Evolutionary conservation across 371 early-diverging fungal species (phyloP).

Genomic region (Apophysomyces variabilis): DNA sequence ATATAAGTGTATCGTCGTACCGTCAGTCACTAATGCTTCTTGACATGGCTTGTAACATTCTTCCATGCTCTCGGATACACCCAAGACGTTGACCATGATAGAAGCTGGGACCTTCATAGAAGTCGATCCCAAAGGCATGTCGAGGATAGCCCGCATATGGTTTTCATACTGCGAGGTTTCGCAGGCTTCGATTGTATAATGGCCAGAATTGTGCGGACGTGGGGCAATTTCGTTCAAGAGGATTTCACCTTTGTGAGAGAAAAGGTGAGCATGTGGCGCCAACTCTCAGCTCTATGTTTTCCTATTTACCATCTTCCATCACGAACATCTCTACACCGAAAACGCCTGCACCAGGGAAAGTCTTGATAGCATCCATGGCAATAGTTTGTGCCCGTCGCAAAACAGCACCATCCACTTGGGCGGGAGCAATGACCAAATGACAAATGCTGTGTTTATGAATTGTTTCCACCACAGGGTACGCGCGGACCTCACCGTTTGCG

Average conservation of each 20-base stretch:
- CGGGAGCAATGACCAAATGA: constrained; percentile 94
- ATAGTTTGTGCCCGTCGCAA: constrained; percentile 72
- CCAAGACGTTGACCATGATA: constrained; percentile 95
- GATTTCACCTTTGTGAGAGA: constrained; percentile 55
- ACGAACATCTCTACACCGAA: constrained; percentile 98
- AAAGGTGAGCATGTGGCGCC: too few species aligned
- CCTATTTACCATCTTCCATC: constrained; percentile 72
- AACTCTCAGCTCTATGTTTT: background rate
- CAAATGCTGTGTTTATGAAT: constrained; percentile 95
- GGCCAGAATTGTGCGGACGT: constrained; percentile 98
- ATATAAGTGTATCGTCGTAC: constrained; percentile 92
- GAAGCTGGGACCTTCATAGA: constrained; percentile 88
- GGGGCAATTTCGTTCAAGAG: constrained; percentile 97
- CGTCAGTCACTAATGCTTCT: constrained; percentile 73
- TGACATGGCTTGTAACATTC: constrained; percentile 71
- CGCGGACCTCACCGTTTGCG: constrained; percentile 74
- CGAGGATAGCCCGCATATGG: constrained; percentile 93
- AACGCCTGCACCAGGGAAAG: constrained; percentile 87
- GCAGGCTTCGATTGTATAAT: constrained; percentile 97
- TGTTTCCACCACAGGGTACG: constrained; percentile 95
- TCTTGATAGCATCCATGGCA: constrained; percentile 82
- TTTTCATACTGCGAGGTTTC: constrained; percentile 97
- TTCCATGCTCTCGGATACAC: constrained; percentile 61
- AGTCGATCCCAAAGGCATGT: constrained; percentile 91
- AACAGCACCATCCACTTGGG: constrained; percentile 84